A percentile compares a stretch with the other conserved stretches of the same genome.
Evolutionary conservation across 176 grass and related monocot genomes (phyloP).

Genomic region (Rhynchospora pubera): DNA sequence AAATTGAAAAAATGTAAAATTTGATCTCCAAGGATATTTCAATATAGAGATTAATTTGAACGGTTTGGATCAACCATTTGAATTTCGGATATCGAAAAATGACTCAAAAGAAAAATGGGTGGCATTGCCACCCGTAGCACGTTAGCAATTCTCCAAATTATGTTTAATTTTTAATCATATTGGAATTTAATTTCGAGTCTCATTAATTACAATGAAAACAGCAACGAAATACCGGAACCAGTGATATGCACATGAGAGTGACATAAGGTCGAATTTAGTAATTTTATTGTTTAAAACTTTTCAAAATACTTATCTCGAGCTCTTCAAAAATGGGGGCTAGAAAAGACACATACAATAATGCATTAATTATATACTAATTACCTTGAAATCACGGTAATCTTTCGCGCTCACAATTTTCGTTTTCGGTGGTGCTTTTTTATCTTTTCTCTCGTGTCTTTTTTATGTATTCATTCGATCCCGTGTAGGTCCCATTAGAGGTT

Average conservation of each 20-base stretch:
- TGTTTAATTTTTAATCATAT: no score
- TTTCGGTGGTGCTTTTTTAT: not conserved
- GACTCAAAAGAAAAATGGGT: no score
- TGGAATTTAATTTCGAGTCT: no score
- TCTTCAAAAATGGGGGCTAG: not conserved
- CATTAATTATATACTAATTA: not conserved
- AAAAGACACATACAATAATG: not conserved
- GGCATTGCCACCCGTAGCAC: no score
- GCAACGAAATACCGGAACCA: not conserved
- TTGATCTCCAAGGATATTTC: no score
- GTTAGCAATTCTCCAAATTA: no score
- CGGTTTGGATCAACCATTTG: no score
- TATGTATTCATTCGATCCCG: not conserved
- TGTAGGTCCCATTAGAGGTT: not conserved
- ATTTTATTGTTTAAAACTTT: not conserved
- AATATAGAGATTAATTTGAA: no score
- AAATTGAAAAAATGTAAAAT: no score
- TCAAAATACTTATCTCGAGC: not conserved
- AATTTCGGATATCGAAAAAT: no score
- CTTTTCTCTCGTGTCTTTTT: not conserved
- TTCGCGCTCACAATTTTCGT: not conserved
- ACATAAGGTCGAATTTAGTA: not conserved
- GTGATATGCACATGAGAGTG: not conserved
- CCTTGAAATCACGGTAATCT: not conserved
- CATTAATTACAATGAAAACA: no score